Percentiles rank a stretch among this genome's conserved stretches.
Conservation (phyloP, 1,139 yeast genomes). For the Sugiyamaella paludigena region DNA sequence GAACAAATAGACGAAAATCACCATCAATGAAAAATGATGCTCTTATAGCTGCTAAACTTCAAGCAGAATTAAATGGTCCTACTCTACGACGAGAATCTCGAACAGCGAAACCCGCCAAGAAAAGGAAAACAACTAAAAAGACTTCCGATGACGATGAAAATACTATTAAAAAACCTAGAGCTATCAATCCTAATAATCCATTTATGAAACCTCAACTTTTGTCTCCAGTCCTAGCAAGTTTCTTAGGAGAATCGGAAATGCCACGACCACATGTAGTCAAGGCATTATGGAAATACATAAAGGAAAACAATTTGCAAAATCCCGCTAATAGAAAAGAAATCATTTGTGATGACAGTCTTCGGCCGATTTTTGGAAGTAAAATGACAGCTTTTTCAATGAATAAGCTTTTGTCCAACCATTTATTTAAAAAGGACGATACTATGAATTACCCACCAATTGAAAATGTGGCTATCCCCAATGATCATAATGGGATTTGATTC, state of each 20-base stretch:
- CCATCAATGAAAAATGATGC: slow-evolving; percentile 40
- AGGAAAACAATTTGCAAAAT: slow-evolving; percentile 61
- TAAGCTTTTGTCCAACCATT: slow-evolving; percentile 55
- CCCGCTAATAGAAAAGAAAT: slow-evolving; percentile 67
- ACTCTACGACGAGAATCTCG: slow-evolving; percentile 13
- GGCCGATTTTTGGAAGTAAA: slow-evolving; percentile 50
- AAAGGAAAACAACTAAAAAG: slow-evolving; percentile 11
- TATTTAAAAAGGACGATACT: slow-evolving; percentile 34
- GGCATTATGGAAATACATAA: slow-evolving; percentile 70
- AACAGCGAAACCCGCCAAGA: neutral
- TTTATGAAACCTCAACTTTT: slow-evolving; percentile 39
- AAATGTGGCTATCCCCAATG: no score
- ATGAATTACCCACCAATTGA: neutral
- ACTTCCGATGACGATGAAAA: slow-evolving; percentile 4
- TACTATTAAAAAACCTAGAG: slow-evolving; percentile 7
- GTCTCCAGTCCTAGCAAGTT: slow-evolving; percentile 50
- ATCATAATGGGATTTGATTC: no score
- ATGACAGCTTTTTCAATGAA: slow-evolving; percentile 70
- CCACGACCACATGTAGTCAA: slow-evolving; percentile 75
- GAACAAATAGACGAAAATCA: neutral
- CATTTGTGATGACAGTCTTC: slow-evolving; percentile 62
- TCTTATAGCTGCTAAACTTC: slow-evolving; percentile 48
- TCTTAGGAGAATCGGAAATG: slow-evolving; percentile 45
- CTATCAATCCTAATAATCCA: slow-evolving; percentile 23
- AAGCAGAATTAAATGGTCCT: slow-evolving; percentile 36